A percentile compares a stretch with the other conserved stretches of the same genome.
Evolutionary conservation across 2,329 filamentous ascomycete genomes (phyloP).

Genomic region (Fusarium subglutinans): DNA sequence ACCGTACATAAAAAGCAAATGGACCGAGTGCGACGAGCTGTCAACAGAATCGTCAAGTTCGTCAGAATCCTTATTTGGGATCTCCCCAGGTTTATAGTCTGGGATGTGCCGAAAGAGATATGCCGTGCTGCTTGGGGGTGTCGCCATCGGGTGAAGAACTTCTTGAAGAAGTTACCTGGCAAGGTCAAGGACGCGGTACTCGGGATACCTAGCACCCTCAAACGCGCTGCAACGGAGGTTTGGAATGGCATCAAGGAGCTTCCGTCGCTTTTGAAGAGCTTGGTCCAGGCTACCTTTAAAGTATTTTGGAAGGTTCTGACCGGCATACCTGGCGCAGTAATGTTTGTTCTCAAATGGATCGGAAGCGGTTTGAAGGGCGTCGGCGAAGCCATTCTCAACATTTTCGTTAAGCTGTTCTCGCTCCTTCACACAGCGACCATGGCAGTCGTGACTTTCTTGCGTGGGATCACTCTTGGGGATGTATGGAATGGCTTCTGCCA

Average conservation of each 20-base stretch:
- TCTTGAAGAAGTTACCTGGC: slow-evolving; percentile 42
- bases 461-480: slow-evolving; percentile 50
- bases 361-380: slow-evolving; percentile 41
- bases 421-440: slow-evolving; percentile 49
- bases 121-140: slow-evolving; percentile 36
- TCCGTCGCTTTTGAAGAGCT: slow-evolving; percentile 6
- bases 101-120: slow-evolving; percentile 36
- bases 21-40: slow-evolving; percentile 36
- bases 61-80: slow-evolving; percentile 43
- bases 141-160: slow-evolving; percentile 41
- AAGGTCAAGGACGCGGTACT: slow-evolving; percentile 34
- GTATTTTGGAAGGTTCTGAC: slow-evolving; percentile 34
- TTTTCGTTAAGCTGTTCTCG: slow-evolving; percentile 43
- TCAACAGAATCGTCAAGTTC: slow-evolving; percentile 37
- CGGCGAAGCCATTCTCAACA: slow-evolving; percentile 38
- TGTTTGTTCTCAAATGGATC: slow-evolving; percentile 44
- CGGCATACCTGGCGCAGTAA: slow-evolving; percentile 36
- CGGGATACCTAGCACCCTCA: slow-evolving; percentile 21
- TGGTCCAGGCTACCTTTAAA: slow-evolving; percentile 16
- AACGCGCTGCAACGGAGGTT: slow-evolving; percentile 1
- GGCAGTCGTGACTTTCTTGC: slow-evolving; percentile 49
- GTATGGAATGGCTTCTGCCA: slow-evolving; percentile 49
- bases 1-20: slow-evolving; percentile 45
- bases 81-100: slow-evolving; percentile 45
- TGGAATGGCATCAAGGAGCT: slow-evolving; percentile 38